Evolutionary conservation across 2,329 filamentous ascomycete genomes (phyloP), one percentile per base, ranked within the genome.

Genomic region (Paraphoma chrysanthemicola): DNA sequence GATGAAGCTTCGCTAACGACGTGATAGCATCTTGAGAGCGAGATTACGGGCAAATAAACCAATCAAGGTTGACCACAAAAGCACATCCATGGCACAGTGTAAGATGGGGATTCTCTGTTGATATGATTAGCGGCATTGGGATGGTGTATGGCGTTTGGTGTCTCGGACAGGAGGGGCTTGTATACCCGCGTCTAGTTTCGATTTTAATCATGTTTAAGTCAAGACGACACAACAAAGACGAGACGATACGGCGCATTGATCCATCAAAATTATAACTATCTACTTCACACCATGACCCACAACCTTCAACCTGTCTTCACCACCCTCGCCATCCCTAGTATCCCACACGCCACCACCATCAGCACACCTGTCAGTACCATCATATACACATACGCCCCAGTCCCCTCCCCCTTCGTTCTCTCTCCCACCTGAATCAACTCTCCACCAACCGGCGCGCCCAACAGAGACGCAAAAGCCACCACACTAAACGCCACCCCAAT

Each of bases 1-100:
- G 29, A 30, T 16, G 23, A 39, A 12, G 23, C 4, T 17, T 39
- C 1, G 36, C 31, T 44, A 36, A 59, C 63, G 56, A 61, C 23
- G 10, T 17, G n/a, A 46, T 48, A 73, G 70, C 70, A 73, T 62
- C 61, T 73, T 17, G 70, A 73, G 56, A 56, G 63, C n/a, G 70
- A 73, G 48, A 62, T 71, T 18, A 63, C 62, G 9, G 69, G 69
- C 17, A 73, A 73, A 48, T 73, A 55, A 43, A 29, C 11, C 36
- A 6, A 36, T 3, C 14, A 10, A 36, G 23, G 23, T 36, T 14
- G 33, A 36, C 33, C 7, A 5, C 14, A 36, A 10, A 10, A 36
- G 6, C 33, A 36, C 14, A 14, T 10, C 43, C 6, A n/a, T 50
- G 31, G 11, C 46, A 50, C 48, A 17, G 17, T 30, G 33, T 28